Evolutionary conservation across 768 basidiomycete species (phyloP).

Genomic region (Cubamyces sp.): DNA sequence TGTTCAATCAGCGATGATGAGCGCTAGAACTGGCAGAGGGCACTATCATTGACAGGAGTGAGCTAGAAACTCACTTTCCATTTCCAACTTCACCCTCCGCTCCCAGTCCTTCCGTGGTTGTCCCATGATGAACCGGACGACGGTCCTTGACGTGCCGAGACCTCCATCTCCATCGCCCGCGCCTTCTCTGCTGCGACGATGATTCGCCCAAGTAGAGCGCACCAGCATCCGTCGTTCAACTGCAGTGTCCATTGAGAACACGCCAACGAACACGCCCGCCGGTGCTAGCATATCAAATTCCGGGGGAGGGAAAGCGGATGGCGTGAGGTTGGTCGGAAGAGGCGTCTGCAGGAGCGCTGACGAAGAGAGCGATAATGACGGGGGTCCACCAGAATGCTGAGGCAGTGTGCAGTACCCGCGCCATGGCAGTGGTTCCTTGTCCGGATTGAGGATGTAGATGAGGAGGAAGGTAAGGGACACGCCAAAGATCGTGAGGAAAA

Average conservation of each 20-base stretch:
- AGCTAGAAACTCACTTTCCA: constrained; percentile 70
- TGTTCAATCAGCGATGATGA: constrained; percentile 33
- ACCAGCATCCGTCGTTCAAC: constrained; percentile 87
- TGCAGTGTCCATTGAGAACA: constrained; percentile 87
- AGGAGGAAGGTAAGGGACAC: constrained; percentile 84
- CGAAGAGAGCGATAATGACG: constrained; percentile 44
- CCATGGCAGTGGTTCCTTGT: constrained; percentile 95
- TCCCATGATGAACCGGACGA: constrained; percentile 90
- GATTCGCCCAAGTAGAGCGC: constrained; percentile 87
- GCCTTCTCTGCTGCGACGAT: constrained; percentile 75
- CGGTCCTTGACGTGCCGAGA: constrained; percentile 76
- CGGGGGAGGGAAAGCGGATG: constrained; percentile 68
- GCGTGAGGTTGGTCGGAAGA: constrained; percentile 39
- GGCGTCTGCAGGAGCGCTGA: constrained; percentile 43
- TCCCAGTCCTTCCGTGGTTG: constrained; percentile 82
- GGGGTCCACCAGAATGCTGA: constrained; percentile 49
- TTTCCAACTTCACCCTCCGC: constrained; percentile 80
- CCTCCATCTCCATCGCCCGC: constrained; percentile 72
- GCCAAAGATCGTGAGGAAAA: constrained; percentile 80
- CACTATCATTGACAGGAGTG: too few species aligned
- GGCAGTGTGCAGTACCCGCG: constrained; percentile 87
- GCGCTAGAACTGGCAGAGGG: neutral
- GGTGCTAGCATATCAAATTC: constrained; percentile 78
- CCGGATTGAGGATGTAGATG: constrained; percentile 93
- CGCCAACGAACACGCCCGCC: constrained; percentile 84